These are phyloP conservation scores for Abrus pulchellus DNA, from an alignment of 306 rosid species.

Conservation along the genomic window DNA sequence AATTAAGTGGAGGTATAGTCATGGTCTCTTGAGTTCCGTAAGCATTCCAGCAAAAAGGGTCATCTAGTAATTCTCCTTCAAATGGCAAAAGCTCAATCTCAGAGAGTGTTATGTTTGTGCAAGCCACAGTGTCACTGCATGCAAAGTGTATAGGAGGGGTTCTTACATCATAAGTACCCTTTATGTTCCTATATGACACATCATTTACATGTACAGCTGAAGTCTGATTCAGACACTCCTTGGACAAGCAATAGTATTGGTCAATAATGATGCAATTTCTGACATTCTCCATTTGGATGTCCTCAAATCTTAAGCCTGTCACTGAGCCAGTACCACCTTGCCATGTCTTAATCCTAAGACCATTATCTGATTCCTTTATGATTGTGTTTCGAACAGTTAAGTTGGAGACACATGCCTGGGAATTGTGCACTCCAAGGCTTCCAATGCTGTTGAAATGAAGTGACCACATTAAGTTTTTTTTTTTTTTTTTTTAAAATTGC, in stretches of 20 bases:
- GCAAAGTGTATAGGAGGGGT: conserved; percentile 94
- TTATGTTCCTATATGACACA: conserved; percentile 70
- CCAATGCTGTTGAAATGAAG: conserved; percentile 78
- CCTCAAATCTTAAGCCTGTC: conserved; percentile 63
- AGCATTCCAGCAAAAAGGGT: conserved; percentile 97
- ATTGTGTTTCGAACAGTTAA: conserved; percentile 70
- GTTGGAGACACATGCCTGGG: conserved; percentile 92
- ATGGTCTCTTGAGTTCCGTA: conserved; percentile 80
- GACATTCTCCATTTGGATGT: conserved; percentile 90
- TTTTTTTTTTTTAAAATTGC: not conserved
- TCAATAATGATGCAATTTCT: conserved; percentile 83
- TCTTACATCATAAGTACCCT: conserved; percentile 92
- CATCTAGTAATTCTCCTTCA: conserved; percentile 81
- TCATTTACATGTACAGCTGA: conserved; percentile 82
- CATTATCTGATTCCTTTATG: conserved; percentile 88
- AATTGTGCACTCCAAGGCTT: conserved; percentile 88
- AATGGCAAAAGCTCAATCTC: conserved; percentile 86
- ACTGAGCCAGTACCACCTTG: conserved; percentile 95
- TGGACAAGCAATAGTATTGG: conserved; percentile 84
- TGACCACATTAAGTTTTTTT: not conserved
- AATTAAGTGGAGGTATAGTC: conserved; percentile 87
- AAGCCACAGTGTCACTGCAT: conserved; percentile 84
- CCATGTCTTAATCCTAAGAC: conserved; percentile 94
- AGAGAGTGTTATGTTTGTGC: conserved; percentile 86
- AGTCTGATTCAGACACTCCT: conserved; percentile 80